Base-by-base conservation (phyloP, 331 rosid genomes). In the Malus hybrid region DNA sequence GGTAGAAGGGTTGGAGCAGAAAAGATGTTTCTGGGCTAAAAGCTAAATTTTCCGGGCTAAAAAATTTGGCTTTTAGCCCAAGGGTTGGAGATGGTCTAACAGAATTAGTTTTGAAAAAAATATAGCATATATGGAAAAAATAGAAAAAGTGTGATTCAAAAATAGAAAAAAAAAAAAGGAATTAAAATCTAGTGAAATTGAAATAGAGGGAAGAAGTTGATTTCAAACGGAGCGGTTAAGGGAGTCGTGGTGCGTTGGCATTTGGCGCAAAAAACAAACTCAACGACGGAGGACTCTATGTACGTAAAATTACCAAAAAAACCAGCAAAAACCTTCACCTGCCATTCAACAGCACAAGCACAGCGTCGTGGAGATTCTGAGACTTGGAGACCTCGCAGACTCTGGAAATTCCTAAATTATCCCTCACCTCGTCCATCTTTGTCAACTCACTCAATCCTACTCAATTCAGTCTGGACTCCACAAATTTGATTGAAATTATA, bases 241-340 rank as follows among this genome's bases (percentile, higher is more conserved):
- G 50, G 50, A 3, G 59, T 15, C 29, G 28, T 59, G 1, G 1
- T 29, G 67, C 22, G 67, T 2, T 15, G 42, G 67, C 42, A 63
- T 63, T 60, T 65, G 76, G 76, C 57, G 68, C 68, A 72, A 72
- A 59, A 44, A 44, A 44, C 15, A 44, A 72, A 72, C 39, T 24
- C 36, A 6, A 27, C 39, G 32, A 27, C 39, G 32, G 33, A 33
- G 27, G 12, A 7, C 16, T 29, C 69, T 16, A 64, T 9, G 48
- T 6, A 5, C 32, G 48, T 19, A 64, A 11, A 72, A 57, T 57
- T 2, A 33, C 65, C 33, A 15, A 50, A 33, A 33, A 50, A 70
- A 10, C 27, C 52, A 18, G 0, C 33, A 39, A 11, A 39, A 20
- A 2, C 64, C 24, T 18, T 33, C n/a, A 33, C 10, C 76, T 72